These are phyloP conservation scores for Phialocephala sp. DNA, from an alignment of 2,329 filamentous ascomycete genomes.

Conservation along the genomic window DNA sequence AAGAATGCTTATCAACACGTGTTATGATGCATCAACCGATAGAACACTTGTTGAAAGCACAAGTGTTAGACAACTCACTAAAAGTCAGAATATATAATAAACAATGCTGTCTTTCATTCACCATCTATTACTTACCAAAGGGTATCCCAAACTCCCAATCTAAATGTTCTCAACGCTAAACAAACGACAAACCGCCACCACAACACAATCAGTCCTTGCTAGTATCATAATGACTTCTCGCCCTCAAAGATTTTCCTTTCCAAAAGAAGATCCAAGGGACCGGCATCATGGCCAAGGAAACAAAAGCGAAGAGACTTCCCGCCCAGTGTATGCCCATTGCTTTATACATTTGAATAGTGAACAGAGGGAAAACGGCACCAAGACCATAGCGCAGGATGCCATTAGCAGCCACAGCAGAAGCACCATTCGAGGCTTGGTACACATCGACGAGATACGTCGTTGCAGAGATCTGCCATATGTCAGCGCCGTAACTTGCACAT, in stretches of 20 bases:
- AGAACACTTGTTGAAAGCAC: no score
- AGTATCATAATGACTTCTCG: constrained; percentile 41
- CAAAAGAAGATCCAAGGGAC: constrained; percentile 52
- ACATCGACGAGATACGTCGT: constrained; percentile 39
- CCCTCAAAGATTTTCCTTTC: constrained; percentile 45
- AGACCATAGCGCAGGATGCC: constrained; percentile 38
- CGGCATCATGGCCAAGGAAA: constrained; percentile 48
- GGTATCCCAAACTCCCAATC: not conserved
- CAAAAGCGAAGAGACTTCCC: constrained; percentile 49
- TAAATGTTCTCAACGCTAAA: not conserved
- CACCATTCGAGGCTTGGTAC: constrained; percentile 33
- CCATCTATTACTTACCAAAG: not conserved
- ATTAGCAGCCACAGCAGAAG: constrained; percentile 40
- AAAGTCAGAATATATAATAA: no score
- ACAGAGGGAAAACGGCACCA: constrained; percentile 40
- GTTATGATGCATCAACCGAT: no score
- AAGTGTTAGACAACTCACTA: no score
- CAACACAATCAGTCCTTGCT: constrained; percentile 19
- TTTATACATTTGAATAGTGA: constrained; percentile 54
- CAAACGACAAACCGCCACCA: not conserved
- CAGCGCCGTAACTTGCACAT: constrained; percentile 2
- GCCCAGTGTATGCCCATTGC: constrained; percentile 50
- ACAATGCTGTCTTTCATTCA: no score
- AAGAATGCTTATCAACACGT: not conserved
- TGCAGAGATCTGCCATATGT: constrained; percentile 30